Conservation (phyloP, 345 rosid species). For the Salix purpurea region DNA sequence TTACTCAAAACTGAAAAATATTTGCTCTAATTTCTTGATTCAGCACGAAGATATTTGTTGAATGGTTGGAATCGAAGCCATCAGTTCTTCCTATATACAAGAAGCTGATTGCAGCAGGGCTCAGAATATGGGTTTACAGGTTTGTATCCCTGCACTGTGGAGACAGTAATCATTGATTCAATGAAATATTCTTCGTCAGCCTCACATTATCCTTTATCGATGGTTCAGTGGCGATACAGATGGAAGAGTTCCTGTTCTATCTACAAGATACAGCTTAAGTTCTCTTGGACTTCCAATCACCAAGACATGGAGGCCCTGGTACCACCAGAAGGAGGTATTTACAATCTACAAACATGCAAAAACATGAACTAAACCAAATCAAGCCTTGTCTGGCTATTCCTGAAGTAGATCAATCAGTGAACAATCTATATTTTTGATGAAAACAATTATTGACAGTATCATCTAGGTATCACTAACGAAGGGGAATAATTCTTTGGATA, state of each 20-base stretch:
- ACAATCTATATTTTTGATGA: background rate
- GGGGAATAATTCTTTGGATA: background rate
- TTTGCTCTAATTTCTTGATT: background rate
- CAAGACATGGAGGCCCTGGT: conserved; percentile 89
- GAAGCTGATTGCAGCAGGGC: conserved; percentile 70
- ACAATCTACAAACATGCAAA: background rate
- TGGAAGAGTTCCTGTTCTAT: conserved; percentile 89
- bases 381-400: background rate
- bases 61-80: conserved; percentile 50
- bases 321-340: conserved; percentile 65
- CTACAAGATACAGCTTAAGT: conserved; percentile 74
- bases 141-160: conserved; percentile 11
- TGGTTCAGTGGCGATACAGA: conserved; percentile 87
- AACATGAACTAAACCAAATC: background rate
- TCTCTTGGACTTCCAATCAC: conserved; percentile 52
- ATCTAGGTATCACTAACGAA: background rate
- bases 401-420: background rate
- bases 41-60: conserved; percentile 48
- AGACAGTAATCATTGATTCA: background rate
- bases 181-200: background rate
- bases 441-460: background rate
- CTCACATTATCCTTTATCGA: conserved; percentile 1
- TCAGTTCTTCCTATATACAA: conserved; percentile 81
- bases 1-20: background rate
- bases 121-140: conserved; percentile 94